phyloP scores from a whole-genome alignment of 768 basidiomycete species.

The Clavulina sp. region DNA sequence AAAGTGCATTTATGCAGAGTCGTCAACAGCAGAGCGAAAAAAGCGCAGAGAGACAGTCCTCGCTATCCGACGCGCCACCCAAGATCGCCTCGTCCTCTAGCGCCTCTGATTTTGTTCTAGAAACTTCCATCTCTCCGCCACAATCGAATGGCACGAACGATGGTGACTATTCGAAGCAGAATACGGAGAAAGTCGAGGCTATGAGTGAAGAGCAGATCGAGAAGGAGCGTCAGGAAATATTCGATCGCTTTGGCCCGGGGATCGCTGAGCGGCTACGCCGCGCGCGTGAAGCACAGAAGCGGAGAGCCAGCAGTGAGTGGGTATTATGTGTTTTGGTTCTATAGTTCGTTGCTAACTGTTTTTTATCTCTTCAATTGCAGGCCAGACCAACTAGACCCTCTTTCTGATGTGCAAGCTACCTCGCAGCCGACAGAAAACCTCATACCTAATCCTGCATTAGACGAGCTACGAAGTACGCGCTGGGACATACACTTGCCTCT shows the following conservation, averaged over 20 bases:
- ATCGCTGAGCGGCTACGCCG: constrained; percentile 44
- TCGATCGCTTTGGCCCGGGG: constrained; percentile 54
- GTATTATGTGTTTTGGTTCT: no score
- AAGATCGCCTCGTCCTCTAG: constrained; percentile 13
- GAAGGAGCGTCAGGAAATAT: constrained; percentile 42
- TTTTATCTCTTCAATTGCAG: no score
- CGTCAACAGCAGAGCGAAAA: constrained; percentile 7
- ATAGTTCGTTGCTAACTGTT: no score
- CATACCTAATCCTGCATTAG: no score
- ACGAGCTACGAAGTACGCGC: no score
- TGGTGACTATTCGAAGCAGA: constrained; percentile 41
- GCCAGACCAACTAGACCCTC: no score
- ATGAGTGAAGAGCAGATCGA: constrained; percentile 63
- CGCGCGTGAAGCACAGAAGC: constrained; percentile 20
- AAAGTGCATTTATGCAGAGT: constrained; percentile 37
- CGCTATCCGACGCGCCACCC: constrained; percentile 12
- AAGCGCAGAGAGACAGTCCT: constrained; percentile 7
- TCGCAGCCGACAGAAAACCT: no score
- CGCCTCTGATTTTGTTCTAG: constrained; percentile 6
- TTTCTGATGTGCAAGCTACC: no score
- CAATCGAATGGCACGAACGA: constrained; percentile 1
- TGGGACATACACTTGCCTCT: no score
- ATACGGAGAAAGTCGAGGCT: constrained; percentile 36
- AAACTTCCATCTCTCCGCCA: neutral
- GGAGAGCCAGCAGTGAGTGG: no score